Percentiles rank a stretch among this genome's conserved stretches.
Evolutionary conservation across 352 stramenopile genomes (phyloP).

Genomic region (Phytopythium chamaehyphon): DNA sequence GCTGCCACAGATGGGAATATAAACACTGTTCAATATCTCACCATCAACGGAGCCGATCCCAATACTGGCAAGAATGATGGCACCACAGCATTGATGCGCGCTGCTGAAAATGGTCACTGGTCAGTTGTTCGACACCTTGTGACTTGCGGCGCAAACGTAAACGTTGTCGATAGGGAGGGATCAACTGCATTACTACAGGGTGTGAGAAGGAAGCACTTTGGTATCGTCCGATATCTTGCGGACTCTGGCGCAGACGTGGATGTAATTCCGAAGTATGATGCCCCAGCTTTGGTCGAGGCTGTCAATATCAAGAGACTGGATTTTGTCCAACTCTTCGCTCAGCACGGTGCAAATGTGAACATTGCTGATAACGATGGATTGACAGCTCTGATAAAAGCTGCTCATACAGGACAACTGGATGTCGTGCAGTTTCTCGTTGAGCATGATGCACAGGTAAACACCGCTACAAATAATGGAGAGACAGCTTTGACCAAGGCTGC

Average conservation of each 20-base stretch:
- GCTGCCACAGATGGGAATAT: too few species aligned
- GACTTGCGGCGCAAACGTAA: conserved; percentile 5
- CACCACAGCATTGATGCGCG: too few species aligned
- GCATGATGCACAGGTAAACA: not conserved
- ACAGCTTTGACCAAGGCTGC: not conserved
- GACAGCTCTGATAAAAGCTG: not conserved
- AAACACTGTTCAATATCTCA: too few species aligned
- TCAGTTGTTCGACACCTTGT: conserved; percentile 1
- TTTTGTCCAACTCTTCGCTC: not conserved
- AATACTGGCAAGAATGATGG: too few species aligned
- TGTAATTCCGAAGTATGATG: not conserved
- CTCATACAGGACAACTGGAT: not conserved
- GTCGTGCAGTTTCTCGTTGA: not conserved
- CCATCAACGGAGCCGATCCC: too few species aligned
- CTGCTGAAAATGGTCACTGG: not conserved
- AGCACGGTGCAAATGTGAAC: not conserved
- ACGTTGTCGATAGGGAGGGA: not conserved
- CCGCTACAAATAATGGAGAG: not conserved
- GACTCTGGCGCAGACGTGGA: not conserved
- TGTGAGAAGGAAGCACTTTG: not conserved
- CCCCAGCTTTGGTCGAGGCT: conserved; percentile 1
- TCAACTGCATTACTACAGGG: conserved; percentile 7
- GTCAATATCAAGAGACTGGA: not conserved
- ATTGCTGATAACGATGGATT: not conserved
- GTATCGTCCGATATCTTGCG: conserved; percentile 2